Base-by-base conservation (phyloP, 2,329 filamentous ascomycete species). In the Berkeleyomyces rouxiae region DNA sequence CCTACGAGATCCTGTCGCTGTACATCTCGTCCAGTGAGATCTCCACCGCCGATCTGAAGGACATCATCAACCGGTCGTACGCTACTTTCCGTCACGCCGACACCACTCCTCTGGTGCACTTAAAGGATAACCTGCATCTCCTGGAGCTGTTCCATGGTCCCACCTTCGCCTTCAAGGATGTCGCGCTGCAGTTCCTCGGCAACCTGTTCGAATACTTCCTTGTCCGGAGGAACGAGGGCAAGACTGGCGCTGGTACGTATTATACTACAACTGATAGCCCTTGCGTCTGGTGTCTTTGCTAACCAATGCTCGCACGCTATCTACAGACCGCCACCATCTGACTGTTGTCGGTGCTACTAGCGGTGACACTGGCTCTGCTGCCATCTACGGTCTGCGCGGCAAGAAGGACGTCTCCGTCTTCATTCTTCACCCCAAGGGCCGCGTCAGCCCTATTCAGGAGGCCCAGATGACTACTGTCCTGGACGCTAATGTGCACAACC, bases 371-470 rank as follows among this genome's bases (percentile, higher is more conserved):
- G 92, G 92, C 33, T 96, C 90, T 37, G 92, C 92, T 9, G 93
- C 93, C 67, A 97, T 99, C 68, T 96, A 97, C 71, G 93, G 93
- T 63, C 79, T 99, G 62, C 79, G 91, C 59, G 90, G 91, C 62
- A 97, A 97, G 83, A 91, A 95, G 75, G 93, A 99, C 78, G 88
- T 96, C 13, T 95, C 90, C 0, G 88, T 97, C 61, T 93, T 95
- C 76, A 97, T 99, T 71, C 81, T 97, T 69, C 87, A 92, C 73
- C 93, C 93, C 36, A 88, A 93, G 73, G 92, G 90, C 66, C 87
- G 90, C 67, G 87, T 97, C 66, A 90, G 86, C 71, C 88, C 90
- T 11, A 87, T 97, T 63, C 93, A 97, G 74, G 90, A 97, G 74
- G 87, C 88, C 3, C 93, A 97, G 76, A 97, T 97, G 93, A 96